Conservation (phyloP, 2,329 filamentous ascomycete genomes). For the Aspergillus eucalypticola region DNA sequence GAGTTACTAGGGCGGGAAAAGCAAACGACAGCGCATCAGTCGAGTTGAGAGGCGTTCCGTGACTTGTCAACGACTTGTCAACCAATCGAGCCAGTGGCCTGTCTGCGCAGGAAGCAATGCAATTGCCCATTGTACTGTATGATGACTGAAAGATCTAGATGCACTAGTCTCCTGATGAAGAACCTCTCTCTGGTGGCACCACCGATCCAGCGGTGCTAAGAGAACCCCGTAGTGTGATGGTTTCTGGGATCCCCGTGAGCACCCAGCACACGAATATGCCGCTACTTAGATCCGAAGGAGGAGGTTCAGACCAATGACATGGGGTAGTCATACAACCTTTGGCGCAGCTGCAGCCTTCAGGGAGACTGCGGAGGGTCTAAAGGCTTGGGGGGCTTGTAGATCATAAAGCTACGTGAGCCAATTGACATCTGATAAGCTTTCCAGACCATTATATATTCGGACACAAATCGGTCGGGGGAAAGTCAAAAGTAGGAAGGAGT, state of each 20-base stretch:
- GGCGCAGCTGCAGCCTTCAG: background rate
- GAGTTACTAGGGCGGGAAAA: background rate
- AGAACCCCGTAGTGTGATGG: background rate
- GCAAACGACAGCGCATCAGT: background rate
- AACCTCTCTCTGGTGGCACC: background rate
- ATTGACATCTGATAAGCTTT: constrained; percentile 1
- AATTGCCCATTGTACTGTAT: background rate
- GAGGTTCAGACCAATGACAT: background rate
- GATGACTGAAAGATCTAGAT: background rate
- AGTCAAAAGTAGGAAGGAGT: background rate
- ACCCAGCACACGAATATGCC: background rate
- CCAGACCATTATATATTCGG: background rate
- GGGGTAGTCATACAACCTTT: background rate
- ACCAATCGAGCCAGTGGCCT: background rate
- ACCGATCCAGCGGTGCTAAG: background rate
- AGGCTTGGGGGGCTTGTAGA: background rate
- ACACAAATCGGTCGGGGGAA: background rate
- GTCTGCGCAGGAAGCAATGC: background rate
- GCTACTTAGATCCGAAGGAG: background rate
- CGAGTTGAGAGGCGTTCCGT: background rate
- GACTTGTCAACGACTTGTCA: background rate
- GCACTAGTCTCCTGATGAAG: background rate
- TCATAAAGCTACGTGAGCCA: constrained; percentile 7
- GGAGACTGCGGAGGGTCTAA: background rate
- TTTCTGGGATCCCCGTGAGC: background rate